Evolutionary conservation across 176 grass and related monocot genomes (phyloP).

Genomic region (Carex pumila): DNA sequence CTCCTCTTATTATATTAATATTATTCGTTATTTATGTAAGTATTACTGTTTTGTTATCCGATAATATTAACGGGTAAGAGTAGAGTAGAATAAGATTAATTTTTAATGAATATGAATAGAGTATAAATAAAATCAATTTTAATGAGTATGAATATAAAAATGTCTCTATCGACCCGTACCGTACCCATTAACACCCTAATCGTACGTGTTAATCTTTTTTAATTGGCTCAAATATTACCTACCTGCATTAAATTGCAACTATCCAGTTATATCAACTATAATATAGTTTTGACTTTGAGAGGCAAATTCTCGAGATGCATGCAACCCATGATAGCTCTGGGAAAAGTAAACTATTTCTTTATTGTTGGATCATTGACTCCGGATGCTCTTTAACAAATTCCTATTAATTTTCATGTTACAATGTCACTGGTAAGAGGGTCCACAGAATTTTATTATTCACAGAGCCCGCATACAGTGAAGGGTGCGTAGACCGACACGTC

Average conservation of each 20-base stretch:
- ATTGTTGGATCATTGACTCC: background rate
- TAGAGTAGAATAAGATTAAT: no score
- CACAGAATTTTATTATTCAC: background rate
- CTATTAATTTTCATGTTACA: background rate
- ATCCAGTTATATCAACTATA: background rate
- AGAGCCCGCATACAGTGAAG: background rate
- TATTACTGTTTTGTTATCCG: no score
- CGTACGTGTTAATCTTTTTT: background rate
- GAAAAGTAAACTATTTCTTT: background rate
- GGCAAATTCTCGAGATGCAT: constrained; percentile 1
- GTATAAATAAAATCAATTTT: no score
- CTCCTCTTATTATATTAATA: no score
- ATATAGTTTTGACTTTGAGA: background rate
- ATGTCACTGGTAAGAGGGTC: background rate
- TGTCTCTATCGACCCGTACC: no score
- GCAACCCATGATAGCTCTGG: background rate
- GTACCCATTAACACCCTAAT: no score
- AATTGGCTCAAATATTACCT: background rate
- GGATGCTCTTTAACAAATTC: background rate
- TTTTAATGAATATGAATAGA: no score
- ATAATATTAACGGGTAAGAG: no score
- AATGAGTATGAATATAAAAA: no score
- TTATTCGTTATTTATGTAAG: no score
- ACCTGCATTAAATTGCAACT: background rate
- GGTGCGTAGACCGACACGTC: background rate